Percentiles rank a stretch among this genome's conserved stretches.
These are phyloP conservation scores for Neofusicoccum sp. DNA, from an alignment of 2,329 filamentous ascomycete species.

Conservation along the genomic window DNA sequence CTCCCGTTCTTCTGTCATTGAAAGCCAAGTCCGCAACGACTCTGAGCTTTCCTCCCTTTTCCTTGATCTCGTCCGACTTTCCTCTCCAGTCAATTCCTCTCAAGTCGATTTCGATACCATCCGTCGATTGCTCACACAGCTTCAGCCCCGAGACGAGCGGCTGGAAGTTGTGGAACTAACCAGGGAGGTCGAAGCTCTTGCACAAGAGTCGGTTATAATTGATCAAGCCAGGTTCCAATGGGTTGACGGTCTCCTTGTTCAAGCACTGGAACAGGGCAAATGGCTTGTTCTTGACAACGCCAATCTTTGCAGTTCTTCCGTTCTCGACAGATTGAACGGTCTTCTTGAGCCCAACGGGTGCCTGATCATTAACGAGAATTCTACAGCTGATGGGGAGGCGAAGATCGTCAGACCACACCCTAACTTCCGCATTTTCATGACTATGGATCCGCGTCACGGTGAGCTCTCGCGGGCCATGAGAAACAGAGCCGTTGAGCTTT, in stretches of 20 bases:
- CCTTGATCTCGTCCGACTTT: constrained; percentile 1
- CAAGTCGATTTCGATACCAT: constrained; percentile 1
- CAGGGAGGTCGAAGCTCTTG: constrained; percentile 49
- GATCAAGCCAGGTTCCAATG: constrained; percentile 87
- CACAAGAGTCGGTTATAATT: constrained; percentile 56
- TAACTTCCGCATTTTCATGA: constrained; percentile 89
- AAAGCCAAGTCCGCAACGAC: neutral
- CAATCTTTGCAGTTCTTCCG: constrained; percentile 92
- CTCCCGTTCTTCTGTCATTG: constrained; percentile 49
- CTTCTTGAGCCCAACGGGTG: constrained; percentile 86
- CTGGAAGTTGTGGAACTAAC: constrained; percentile 37
- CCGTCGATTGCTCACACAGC: neutral
- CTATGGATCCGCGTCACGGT: constrained; percentile 86
- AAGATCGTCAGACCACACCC: constrained; percentile 78
- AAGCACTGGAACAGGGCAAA: constrained; percentile 78
- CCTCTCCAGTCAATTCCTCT: neutral
- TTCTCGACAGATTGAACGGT: constrained; percentile 91
- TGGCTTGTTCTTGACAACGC: constrained; percentile 98
- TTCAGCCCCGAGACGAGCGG: neutral
- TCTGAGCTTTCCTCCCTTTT: constrained; percentile 5
- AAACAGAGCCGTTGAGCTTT: constrained; percentile 90
- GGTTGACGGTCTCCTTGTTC: constrained; percentile 89
- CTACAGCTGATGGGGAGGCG: constrained; percentile 75
- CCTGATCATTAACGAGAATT: constrained; percentile 91
- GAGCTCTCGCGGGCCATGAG: constrained; percentile 96